A percentile compares a stretch with the other conserved stretches of the same genome.
These are phyloP conservation scores for Diplodia scrobiculata DNA, from an alignment of 2,329 filamentous ascomycete genomes.

Conservation along the genomic window DNA sequence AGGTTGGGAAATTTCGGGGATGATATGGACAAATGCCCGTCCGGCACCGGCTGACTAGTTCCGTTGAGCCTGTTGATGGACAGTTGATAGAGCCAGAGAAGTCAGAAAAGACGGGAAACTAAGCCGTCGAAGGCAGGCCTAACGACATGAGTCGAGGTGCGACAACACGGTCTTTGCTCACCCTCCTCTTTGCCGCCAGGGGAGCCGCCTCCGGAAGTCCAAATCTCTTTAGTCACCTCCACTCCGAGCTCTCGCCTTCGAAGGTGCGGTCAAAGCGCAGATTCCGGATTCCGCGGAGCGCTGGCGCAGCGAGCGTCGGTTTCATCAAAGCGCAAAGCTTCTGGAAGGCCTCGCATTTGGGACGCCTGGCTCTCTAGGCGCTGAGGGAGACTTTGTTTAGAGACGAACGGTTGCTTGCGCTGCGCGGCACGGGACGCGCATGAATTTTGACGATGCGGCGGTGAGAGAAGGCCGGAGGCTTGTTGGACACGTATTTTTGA, in stretches of 20 bases:
- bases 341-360: slow-evolving; percentile 18
- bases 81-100: slow-evolving; percentile 3
- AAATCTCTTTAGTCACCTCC: slow-evolving; percentile 1
- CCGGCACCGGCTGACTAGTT: slow-evolving; percentile 6
- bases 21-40: neutral
- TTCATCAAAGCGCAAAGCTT: slow-evolving; percentile 20
- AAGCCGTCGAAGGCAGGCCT: neutral
- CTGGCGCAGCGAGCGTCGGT: slow-evolving; percentile 19
- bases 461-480: slow-evolving; percentile 4
- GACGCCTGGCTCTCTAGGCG: neutral
- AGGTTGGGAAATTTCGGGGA: slow-evolving; percentile 17
- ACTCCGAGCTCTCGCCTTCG: slow-evolving; percentile 20
- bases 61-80: neutral
- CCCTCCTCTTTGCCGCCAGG: neutral
- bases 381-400: slow-evolving; percentile 10
- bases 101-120: slow-evolving; percentile 6
- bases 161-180: neutral
- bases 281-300: slow-evolving; percentile 21
- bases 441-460: slow-evolving; percentile 21
- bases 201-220: neutral
- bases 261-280: slow-evolving; percentile 25
- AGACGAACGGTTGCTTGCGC: neutral
- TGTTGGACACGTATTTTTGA: slow-evolving; percentile 20
- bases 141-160: neutral
- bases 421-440: slow-evolving; percentile 17